Base-by-base conservation (phyloP, 176 grass and related monocot genomes). In the Carex cristatella region DNA sequence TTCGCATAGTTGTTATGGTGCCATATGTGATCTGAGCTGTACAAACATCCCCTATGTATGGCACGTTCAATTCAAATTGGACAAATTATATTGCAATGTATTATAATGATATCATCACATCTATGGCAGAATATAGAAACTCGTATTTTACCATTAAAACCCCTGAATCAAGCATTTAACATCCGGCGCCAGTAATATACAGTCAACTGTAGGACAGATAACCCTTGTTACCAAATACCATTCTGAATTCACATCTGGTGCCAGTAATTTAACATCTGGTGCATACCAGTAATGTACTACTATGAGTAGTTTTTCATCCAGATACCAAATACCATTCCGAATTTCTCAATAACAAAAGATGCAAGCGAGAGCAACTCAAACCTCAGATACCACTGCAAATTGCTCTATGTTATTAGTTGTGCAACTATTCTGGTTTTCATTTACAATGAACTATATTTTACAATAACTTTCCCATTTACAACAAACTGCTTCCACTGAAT, bases 401-500 rank as follows among this genome's bases (percentile, higher is more conserved):
- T 58, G 28, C 30, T 58, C 27, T 58, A 33, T 78, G 7, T 18
- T 18, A 57, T 57, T 56, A 56, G 27, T 57, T 57, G 10, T 11
- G 7, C 49, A 33, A 57, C 4, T 32, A 58, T 79, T 35, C 28
- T 79, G 14, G 5, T 5, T 58, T 58, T 31, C 73, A 72, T 79
- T 79, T 58, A 79, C 74, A 79, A 48, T 31, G 49, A 58, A 2
- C 28, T 57, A 77, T 79, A 78, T 33, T 55, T 78, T 15, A 16
- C 73, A n/a, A 54, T 13, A 76, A 5, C 48, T 76, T 32, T 6
- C 11, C 19, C 23, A 76, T 76, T 76, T 76, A 76, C 72, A 76
- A 79, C 13, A 58, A 58, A 79, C 53, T 57, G 74, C 28, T 79
- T 79, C 30, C 53, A 33, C 74, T 58, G 51, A 57, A 57, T 78